A percentile compares a stretch with the other conserved stretches of the same genome.
These are phyloP conservation scores for Rheum nobile DNA, from an alignment of 148 eudicot genomes.

Conservation along the genomic window DNA sequence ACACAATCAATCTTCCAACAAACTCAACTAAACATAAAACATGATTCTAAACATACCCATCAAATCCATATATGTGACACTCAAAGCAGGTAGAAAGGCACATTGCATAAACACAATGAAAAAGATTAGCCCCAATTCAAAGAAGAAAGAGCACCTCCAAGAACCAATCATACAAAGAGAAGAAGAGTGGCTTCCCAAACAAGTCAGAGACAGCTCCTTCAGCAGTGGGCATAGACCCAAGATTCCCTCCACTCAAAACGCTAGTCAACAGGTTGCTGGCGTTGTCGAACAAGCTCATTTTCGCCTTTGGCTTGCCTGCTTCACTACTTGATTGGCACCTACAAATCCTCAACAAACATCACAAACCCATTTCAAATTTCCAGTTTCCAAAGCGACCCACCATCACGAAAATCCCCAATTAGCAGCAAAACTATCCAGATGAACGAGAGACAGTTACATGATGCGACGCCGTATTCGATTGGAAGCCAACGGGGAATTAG, in stretches of 20 bases:
- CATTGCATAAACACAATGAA: neutral
- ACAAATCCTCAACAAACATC: constrained; percentile 12
- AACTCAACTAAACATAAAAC: neutral
- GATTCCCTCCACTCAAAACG: constrained; percentile 72
- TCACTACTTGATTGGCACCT: constrained; percentile 76
- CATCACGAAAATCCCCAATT: neutral
- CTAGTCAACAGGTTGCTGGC: constrained; percentile 93
- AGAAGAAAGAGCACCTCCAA: constrained; percentile 46
- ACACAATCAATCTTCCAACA: neutral
- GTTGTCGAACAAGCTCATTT: constrained; percentile 63
- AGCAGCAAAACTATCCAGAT: neutral
- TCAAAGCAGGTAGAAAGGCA: neutral
- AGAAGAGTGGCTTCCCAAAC: constrained; percentile 83
- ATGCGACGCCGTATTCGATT: constrained; percentile 17
- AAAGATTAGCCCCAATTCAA: neutral
- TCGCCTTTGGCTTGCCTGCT: constrained; percentile 53
- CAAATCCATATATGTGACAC: neutral
- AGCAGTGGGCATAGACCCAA: constrained; percentile 89
- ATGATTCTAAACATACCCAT: neutral
- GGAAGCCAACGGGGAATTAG: constrained; percentile 9
- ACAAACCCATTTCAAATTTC: neutral
- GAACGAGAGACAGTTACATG: constrained; percentile 11
- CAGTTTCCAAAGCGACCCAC: neutral
- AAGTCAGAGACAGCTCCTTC: constrained; percentile 98
- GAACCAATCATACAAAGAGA: constrained; percentile 93